Conservation (phyloP, 75 land plant genomes). For the Pseudotsuga menziesii region DNA sequence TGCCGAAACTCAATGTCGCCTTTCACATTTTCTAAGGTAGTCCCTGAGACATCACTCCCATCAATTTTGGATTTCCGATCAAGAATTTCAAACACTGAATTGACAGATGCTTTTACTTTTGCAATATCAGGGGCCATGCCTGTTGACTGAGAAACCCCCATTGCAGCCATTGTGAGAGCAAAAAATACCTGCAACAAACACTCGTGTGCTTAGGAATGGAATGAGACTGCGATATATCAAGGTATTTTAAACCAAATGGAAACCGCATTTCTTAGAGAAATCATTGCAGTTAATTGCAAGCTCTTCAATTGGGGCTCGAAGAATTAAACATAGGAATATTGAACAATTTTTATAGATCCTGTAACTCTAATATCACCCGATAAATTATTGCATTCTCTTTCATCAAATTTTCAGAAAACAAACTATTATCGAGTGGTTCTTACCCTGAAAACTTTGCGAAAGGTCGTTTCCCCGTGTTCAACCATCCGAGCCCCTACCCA, state of each 20-base stretch:
- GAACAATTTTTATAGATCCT: no score
- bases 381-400: no score
- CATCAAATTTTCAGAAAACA: no score
- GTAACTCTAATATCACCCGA: no score
- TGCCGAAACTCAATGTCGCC: constrained; percentile 71
- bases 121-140: constrained; percentile 56
- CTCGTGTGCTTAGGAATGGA: not conserved
- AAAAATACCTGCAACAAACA: constrained; percentile 14
- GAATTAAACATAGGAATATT: no score
- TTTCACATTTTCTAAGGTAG: constrained; percentile 28
- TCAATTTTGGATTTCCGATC: constrained; percentile 66
- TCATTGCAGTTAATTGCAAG: no score
- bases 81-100: constrained; percentile 64
- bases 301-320: no score
- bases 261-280: not conserved
- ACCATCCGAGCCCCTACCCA: constrained; percentile 50
- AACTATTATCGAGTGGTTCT: not conserved
- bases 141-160: constrained; percentile 63
- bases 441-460: constrained; percentile 48
- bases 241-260: not conserved
- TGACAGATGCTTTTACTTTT: constrained; percentile 60
- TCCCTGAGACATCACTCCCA: constrained; percentile 34
- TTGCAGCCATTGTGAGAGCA: constrained; percentile 66
- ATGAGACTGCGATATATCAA: not conserved
- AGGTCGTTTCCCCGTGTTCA: constrained; percentile 22